Percentiles rank a stretch among this genome's conserved stretches.
These are phyloP conservation scores for Lichtheimia corymbifera DNA, from an alignment of 371 early-diverging fungal genomes.

Conservation along the genomic window DNA sequence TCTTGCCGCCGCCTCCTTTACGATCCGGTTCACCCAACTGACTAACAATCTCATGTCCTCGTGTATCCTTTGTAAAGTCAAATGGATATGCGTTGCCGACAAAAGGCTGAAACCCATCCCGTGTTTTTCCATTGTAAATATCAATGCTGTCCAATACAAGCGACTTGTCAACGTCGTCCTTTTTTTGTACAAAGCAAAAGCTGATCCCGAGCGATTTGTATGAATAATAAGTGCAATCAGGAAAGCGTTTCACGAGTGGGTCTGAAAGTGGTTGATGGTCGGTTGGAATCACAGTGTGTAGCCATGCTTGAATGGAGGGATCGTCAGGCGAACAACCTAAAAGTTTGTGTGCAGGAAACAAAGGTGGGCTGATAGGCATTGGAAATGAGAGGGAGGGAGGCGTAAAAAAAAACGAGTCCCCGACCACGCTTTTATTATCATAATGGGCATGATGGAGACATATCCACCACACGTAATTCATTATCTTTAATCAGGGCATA, in stretches of 20 bases:
- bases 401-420: no score
- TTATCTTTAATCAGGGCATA: conserved; percentile 41
- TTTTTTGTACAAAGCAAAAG: conserved; percentile 31
- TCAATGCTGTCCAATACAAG: conserved; percentile 37
- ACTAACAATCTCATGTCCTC: conserved; percentile 47
- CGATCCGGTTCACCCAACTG: conserved; percentile 48
- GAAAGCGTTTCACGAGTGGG: conserved; percentile 17
- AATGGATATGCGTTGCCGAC: conserved; percentile 13
- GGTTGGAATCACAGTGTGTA: background rate
- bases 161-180: background rate
- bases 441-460: conserved; percentile 35
- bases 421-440: background rate
- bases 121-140: conserved; percentile 43
- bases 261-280: conserved; percentile 4
- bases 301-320: background rate
- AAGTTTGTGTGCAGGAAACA: conserved; percentile 4
- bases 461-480: conserved; percentile 40
- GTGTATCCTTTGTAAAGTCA: conserved; percentile 25
- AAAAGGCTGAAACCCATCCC: conserved; percentile 40
- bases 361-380: conserved; percentile 9
- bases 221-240: conserved; percentile 38
- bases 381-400: background rate
- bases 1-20: conserved; percentile 51
- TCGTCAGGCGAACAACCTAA: conserved; percentile 4
- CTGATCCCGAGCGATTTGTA: conserved; percentile 43